Evolutionary conservation across 2,329 filamentous ascomycete genomes (phyloP).

Genomic region (Leptographium procerum): DNA sequence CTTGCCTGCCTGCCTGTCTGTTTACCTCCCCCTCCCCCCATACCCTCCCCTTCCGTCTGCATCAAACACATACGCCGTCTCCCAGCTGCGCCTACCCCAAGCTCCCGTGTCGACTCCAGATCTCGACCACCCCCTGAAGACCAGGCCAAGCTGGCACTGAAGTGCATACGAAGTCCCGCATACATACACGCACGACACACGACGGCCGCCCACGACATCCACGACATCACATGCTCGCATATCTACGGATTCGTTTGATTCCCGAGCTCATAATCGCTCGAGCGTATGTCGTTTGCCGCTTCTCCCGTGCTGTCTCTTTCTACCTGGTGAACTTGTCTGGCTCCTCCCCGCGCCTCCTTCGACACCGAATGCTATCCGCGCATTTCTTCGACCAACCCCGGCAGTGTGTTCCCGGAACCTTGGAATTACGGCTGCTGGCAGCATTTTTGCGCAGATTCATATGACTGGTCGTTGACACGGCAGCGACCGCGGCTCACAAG

Average conservation of each 20-base stretch:
- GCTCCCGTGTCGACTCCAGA: constrained; percentile 7
- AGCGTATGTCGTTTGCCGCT: neutral
- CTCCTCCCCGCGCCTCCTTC: neutral
- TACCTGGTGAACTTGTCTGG: neutral
- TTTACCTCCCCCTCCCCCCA: neutral
- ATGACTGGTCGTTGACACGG: neutral
- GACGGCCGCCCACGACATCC: constrained; percentile 2
- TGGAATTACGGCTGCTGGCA: neutral
- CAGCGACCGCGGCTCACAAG: neutral
- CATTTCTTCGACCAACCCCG: neutral
- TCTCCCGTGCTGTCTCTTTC: neutral
- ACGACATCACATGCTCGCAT: neutral
- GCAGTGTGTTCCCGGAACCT: neutral
- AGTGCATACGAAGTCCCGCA: no score
- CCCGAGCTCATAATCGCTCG: neutral
- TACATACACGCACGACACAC: constrained; percentile 1
- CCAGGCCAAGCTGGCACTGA: constrained; percentile 7
- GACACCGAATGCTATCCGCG: neutral
- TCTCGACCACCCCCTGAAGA: constrained; percentile 10
- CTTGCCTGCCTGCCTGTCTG: neutral
- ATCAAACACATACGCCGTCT: neutral
- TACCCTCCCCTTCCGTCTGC: neutral
- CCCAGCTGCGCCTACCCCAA: neutral
- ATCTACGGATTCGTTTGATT: neutral
- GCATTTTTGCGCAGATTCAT: neutral